These are phyloP conservation scores for Suillus sp. DNA, from an alignment of 768 basidiomycete genomes.

Conservation along the genomic window DNA sequence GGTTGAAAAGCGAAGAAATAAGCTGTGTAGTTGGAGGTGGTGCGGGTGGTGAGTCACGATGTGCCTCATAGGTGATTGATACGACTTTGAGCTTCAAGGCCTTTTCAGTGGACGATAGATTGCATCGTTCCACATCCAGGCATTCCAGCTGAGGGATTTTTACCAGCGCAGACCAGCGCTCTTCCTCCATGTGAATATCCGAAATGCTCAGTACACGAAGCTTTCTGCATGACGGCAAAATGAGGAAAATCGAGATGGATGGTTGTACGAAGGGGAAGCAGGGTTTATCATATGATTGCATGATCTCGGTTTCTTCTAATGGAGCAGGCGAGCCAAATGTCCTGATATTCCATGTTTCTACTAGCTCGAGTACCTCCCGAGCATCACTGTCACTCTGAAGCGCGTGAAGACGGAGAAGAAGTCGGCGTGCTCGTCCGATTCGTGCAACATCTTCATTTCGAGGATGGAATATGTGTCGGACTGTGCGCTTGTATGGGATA, in stretches of 20 bases:
- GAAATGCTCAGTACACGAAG: not conserved
- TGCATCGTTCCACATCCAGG: not conserved
- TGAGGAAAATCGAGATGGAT: not conserved
- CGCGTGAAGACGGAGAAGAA: not conserved
- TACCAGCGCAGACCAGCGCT: not conserved
- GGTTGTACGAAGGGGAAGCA: not conserved
- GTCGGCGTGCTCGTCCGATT: not conserved
- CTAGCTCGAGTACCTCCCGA: not conserved
- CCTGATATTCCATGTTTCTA: not conserved
- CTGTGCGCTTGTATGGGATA: not conserved
- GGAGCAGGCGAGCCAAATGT: not conserved
- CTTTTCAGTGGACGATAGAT: not conserved
- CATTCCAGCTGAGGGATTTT: not conserved
- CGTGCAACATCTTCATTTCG: not conserved
- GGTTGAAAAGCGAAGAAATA: not conserved
- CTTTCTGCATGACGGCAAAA: not conserved
- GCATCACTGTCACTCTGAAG: not conserved
- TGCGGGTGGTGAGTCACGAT: too few relatives aligned
- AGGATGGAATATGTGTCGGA: not conserved
- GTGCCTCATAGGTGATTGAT: not conserved
- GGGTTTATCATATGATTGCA: not conserved
- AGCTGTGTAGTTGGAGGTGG: not conserved
- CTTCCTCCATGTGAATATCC: not conserved
- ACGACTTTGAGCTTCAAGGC: conserved; percentile 2
- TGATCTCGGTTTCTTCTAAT: not conserved